phyloP scores from a whole-genome alignment of 2,329 filamentous ascomycete species.

The Colletotrichum simmondsii region DNA sequence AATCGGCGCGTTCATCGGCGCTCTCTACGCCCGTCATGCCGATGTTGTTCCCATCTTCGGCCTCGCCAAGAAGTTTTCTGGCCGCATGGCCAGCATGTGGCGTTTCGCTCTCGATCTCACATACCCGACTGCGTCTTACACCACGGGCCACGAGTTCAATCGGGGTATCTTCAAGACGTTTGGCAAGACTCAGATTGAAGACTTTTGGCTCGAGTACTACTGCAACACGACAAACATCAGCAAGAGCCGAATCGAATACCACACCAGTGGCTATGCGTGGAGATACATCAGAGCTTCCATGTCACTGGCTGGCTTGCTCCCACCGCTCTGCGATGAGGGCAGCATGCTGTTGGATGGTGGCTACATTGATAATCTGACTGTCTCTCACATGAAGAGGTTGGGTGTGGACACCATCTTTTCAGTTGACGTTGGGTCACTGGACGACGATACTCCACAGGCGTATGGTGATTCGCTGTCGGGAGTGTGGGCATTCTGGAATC shows the following conservation, averaged over 20 bases:
- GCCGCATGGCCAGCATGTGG: conserved; percentile 99
- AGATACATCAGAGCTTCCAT: conserved; percentile 96
- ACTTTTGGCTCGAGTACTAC: conserved; percentile 99
- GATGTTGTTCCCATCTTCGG: conserved; percentile 98
- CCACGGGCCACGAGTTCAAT: conserved; percentile 98
- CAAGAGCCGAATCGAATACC: conserved; percentile 90
- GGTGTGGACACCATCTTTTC: conserved; percentile 96
- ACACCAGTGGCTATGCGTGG: conserved; percentile 97
- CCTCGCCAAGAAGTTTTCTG: conserved; percentile 95
- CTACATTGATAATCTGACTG: conserved; percentile 96
- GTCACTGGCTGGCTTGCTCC: conserved; percentile 92
- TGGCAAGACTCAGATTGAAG: conserved; percentile 95
- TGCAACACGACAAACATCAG: conserved; percentile 99
- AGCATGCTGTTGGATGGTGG: conserved; percentile 97
- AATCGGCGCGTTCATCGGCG: conserved; percentile 95
- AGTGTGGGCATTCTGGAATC: conserved; percentile 93
- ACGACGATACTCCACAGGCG: conserved; percentile 89
- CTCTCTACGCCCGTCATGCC: conserved; percentile 93
- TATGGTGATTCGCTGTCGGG: conserved; percentile 96
- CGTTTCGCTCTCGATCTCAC: conserved; percentile 96
- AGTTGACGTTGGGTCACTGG: conserved; percentile 90
- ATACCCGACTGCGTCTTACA: conserved; percentile 96
- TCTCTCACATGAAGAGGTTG: conserved; percentile 95
- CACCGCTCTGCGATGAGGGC: conserved; percentile 95
- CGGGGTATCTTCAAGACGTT: conserved; percentile 99